Base-by-base conservation (phyloP, 192 early-diverging fungal genomes). In the Backusella psychrophila region DNA sequence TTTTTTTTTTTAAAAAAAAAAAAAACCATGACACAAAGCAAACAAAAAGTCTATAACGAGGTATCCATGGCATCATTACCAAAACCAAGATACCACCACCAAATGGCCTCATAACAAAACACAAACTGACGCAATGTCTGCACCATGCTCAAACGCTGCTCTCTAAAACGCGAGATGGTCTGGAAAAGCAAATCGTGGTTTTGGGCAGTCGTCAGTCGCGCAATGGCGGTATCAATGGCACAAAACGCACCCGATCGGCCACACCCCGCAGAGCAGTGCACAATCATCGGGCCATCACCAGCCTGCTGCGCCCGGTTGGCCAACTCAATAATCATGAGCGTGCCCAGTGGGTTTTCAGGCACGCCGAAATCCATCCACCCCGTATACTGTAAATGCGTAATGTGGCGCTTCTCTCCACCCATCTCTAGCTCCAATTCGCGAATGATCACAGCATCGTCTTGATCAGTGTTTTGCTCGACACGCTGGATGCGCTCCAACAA, bases 281-380 rank as follows among this genome's bases (percentile, higher is more conserved):
- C 74, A 38, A 81, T 49, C 80, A 81, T 81, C 2, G 80, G 80
- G 19, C 80, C 80, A 14, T 31, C 9, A 0, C 5, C 11, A 0
- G 14, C 21, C 4, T 63, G 56, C 9, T 63, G 56, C 2, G 56
- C 56, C 6, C 29, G 23, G 65, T 83, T 83, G 14, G 91, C 88
- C 44, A 86, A 63, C 53, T 92, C 77, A 21, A 89, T 86, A 35
- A 91, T 75, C 68, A 88, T 75, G 59, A 93, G 82, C 12, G 94
- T 84, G 17, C 88, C 87, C 26, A 89, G 77, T 8, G 91, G 90
- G 29, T 87, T 86, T 34, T 91, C 87, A 1, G 95, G 95, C 6
- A 90, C 90, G 17, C 91, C 90, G 80, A 94, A 95, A 80, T 99
- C 97, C n/a, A 92, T 90, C 96, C 96, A 98, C 0, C 90, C 93